These are phyloP conservation scores for Lactarius vividus DNA, from an alignment of 768 basidiomycete genomes.

Conservation along the genomic window DNA sequence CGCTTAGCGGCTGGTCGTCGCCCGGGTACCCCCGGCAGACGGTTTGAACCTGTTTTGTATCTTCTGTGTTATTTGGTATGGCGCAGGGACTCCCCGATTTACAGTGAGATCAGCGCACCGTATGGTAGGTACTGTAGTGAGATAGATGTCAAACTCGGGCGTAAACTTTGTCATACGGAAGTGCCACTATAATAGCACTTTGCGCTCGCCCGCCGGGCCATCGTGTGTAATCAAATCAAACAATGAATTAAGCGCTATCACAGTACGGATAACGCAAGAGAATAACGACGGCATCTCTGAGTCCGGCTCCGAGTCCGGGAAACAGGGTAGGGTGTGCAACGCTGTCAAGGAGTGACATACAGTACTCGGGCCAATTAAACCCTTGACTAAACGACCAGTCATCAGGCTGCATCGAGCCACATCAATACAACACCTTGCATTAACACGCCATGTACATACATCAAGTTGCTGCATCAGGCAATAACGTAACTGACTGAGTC, in stretches of 20 bases:
- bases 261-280: background rate
- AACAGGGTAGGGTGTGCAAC: too few species aligned
- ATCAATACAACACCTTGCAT: too few species aligned
- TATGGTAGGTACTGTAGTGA: background rate
- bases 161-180: background rate
- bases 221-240: background rate
- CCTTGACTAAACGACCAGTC: too few species aligned
- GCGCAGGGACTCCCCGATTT: too few species aligned
- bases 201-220: background rate
- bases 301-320: too few species aligned
- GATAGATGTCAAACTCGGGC: background rate
- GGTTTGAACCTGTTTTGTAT: background rate
- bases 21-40: background rate
- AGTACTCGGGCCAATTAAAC: too few species aligned
- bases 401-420: too few species aligned
- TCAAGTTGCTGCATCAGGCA: too few species aligned
- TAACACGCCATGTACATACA: too few species aligned
- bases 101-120: background rate
- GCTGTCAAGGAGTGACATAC: too few species aligned
- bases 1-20: background rate
- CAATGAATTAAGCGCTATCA: background rate
- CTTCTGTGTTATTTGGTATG: background rate
- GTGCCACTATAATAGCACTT: background rate
- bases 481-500: too few species aligned
- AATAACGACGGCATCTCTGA: too few species aligned